These are phyloP conservation scores for Pseudozyma thailandica DNA, from an alignment of 1,284 basidiomycete species.

Conservation along the genomic window DNA sequence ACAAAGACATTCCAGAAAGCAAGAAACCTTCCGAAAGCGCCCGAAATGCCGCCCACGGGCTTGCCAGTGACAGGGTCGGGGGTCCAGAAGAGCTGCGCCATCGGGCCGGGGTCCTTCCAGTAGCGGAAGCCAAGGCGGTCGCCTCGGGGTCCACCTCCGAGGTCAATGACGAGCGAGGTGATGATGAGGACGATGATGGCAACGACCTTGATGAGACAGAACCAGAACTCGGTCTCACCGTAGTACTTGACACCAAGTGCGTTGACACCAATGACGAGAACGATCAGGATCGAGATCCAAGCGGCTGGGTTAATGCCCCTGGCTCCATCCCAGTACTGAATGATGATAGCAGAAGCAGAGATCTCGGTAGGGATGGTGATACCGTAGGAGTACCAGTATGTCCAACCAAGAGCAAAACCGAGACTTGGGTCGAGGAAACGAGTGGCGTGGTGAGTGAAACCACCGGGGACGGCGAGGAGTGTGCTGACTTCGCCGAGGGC, in stretches of 20 bases:
- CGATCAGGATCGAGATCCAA: conserved; percentile 72
- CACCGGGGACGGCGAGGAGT: conserved; percentile 74
- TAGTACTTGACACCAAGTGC: conserved; percentile 75
- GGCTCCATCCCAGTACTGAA: conserved; percentile 56
- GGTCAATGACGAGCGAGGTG: conserved; percentile 54
- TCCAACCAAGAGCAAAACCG: conserved; percentile 73
- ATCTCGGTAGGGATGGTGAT: conserved; percentile 80
- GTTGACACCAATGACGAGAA: conserved; percentile 63
- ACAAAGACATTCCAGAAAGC: conserved; percentile 66
- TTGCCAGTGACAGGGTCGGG: conserved; percentile 41
- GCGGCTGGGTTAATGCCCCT: conserved; percentile 70
- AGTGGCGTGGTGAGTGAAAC: conserved; percentile 82
- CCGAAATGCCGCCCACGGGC: conserved; percentile 69
- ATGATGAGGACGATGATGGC: conserved; percentile 57
- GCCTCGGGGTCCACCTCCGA: conserved; percentile 51
- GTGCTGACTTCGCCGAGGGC: conserved; percentile 71
- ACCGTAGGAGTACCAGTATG: conserved; percentile 72
- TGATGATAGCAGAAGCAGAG: conserved; percentile 68
- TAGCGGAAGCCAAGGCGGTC: conserved; percentile 59
- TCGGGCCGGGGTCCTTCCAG: conserved; percentile 70
- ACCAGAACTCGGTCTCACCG: conserved; percentile 73
- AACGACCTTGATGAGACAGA: conserved; percentile 52
- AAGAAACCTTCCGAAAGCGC: conserved; percentile 73
- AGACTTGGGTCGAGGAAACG: conserved; percentile 83
- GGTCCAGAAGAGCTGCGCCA: conserved; percentile 52